Evolutionary conservation across 2,329 filamentous ascomycete species (phyloP).

Genomic region (Paraphaeosphaeria sporulosa): DNA sequence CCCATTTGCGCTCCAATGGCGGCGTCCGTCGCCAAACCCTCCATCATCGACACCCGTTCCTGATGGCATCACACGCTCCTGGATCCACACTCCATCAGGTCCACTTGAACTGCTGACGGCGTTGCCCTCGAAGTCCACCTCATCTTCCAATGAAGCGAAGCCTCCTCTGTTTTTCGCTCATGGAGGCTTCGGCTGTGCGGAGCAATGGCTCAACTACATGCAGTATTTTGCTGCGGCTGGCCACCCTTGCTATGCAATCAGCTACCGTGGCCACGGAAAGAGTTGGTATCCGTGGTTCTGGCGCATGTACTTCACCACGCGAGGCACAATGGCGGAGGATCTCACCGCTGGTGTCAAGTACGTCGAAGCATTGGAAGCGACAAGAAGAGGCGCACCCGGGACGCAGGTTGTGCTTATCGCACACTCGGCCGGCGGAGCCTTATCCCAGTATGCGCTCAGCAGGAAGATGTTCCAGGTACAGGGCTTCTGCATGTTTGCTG

Average conservation of each 20-base stretch:
- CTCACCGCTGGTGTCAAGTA: constrained; percentile 52
- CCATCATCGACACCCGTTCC: constrained; percentile 47
- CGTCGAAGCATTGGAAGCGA: constrained; percentile 42
- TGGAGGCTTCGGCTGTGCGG: constrained; percentile 63
- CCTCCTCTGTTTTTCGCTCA: constrained; percentile 61
- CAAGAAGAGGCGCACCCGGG: constrained; percentile 18
- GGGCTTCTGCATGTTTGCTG: constrained; percentile 57
- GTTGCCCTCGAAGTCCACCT: constrained; percentile 30
- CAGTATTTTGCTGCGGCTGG: constrained; percentile 54
- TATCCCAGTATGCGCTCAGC: constrained; percentile 59
- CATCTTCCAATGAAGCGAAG: constrained; percentile 13
- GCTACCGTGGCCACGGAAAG: constrained; percentile 61
- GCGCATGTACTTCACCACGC: constrained; percentile 56
- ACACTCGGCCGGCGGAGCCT: constrained; percentile 61
- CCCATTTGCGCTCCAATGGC: constrained; percentile 42
- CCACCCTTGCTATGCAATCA: constrained; percentile 62
- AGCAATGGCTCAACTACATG: constrained; percentile 63
- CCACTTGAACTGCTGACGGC: constrained; percentile 60
- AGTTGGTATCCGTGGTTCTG: constrained; percentile 61
- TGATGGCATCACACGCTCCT: constrained; percentile 53
- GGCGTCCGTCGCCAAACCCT: constrained; percentile 32
- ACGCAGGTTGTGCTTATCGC: constrained; percentile 56
- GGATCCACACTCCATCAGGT: constrained; percentile 55
- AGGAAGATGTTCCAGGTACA: constrained; percentile 51
- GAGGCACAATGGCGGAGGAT: constrained; percentile 55